Base-by-base conservation (phyloP, 2,329 filamentous ascomycete species). In the Arthrobotrys entomopaga region DNA sequence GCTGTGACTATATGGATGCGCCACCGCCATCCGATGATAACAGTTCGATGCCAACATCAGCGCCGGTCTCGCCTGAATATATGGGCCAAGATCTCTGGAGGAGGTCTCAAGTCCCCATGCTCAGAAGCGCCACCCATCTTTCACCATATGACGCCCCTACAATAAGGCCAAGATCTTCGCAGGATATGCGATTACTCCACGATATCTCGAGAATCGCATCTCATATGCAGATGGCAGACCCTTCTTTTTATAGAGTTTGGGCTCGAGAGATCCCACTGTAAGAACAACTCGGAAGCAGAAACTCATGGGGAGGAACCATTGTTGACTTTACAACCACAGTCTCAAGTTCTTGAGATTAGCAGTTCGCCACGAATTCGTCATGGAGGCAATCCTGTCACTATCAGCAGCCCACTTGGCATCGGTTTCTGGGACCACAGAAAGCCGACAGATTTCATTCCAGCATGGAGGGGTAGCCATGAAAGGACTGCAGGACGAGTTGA, bases 1-100 rank as follows among this genome's bases (percentile, higher is more conserved):
- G 93, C 80, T 99, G 95, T 83, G 95, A 97, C 79, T 99, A 98
- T 84, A 96, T 97, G 86, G 93, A 98, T 89, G 80, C 87, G 91
- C 56, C 85, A 87, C 52, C 75, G 82, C 83, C 57, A 85, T 87
- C 77, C 85, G 70, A 75, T 48, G 63, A 67, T 42, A 69, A 43
- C 52, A 52, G 53, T 64, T 67, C 70, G 48, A 24, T 69, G 48
- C 64, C 70, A 42, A 42, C 49, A 83, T 84, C 76, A 84, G 85
- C 52, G 84, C 85, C 76, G 83, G 85, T 75, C 84, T 86, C 19
- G 85, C 88, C 78, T 86, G 98, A 63, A 88, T 95, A 81, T 96
- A 93, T 89, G 93, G 91, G 48, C 90, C 91, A 15, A 90, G 94
- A 79, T 91, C 95, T 77, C 91, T 97, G 82, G 87, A 87, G 59